Base-by-base conservation (phyloP, 2,329 filamentous ascomycete species). In the Dactylonectria macrodidyma region DNA sequence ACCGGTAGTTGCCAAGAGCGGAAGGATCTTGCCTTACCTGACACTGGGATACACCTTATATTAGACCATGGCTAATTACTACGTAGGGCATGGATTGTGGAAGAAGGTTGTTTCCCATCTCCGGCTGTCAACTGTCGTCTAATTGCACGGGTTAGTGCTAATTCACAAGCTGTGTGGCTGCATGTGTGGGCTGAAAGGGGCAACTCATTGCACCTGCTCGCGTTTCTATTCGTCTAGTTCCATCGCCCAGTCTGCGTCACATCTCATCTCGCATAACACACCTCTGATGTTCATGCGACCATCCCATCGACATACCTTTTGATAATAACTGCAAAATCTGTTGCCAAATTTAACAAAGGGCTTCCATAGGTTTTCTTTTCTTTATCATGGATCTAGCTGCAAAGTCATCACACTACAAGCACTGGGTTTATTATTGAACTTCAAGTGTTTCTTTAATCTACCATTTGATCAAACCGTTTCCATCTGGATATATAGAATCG, bases 1-100 rank as follows among this genome's bases (percentile, higher is more conserved):
- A 46, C 59, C 64, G 59, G 54, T 58, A 62, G 62, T 66, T 62
- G 50, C 64, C 64, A 34, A 46, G 44, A 19, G 12, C 34, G 36
- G 24, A 44, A 16, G 30, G 16, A 34, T 51, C 60, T 52, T 50
- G 44, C 14, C 46, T 52, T 26, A 65, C 57, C 62, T 60, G 51
- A 65, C 33, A 22, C 51, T 36, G 22, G 22, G 51, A 54, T 33
- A 51, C 33, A 34, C 19, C n/a, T 22, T 54, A 54, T 51, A 30
- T 36, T 24, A 16, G 51, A 34, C 11, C 5, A 19, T 12, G 7
- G n/a, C 10, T 2, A 19, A 19, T 19, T 19, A 19, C 19, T 19
- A 19, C 19, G 19, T 19, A 54, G 51, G 33, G 14, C 14, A 54
- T 22, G 51, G 16, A 8, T 14, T 47, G 44, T 24, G 14, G 16